Base-by-base conservation (phyloP, 345 rosid genomes). In the Citrus australasica region DNA sequence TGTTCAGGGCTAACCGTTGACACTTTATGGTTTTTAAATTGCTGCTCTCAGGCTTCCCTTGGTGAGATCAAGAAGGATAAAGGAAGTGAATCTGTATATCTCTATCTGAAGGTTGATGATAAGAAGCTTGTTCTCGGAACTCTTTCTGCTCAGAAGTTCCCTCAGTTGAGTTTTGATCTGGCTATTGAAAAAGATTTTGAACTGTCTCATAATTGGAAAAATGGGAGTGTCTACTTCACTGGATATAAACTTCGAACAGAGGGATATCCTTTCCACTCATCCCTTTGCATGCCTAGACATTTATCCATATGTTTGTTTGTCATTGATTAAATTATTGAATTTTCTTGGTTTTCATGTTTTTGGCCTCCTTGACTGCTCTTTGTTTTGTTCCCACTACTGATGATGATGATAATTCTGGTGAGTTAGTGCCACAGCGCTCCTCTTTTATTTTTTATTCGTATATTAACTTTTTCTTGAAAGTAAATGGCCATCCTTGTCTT, bases 181-280 rank as follows among this genome's bases (percentile, higher is more conserved):
- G 87, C 87, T 42, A 71, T 92, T 78, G 91, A 91, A 30, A 80
- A 64, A 69, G 67, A 71, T 35, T 91, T 90, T 80, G 88, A 81
- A 85, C 82, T 94, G 35, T 94, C 91, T 37, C 98, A 94, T 80
- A 86, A 71, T 58, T 84, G 90, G 93, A 90, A 86, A 80, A 78
- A 85, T 75, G 98, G 93, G 74, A 91, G 92, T 48, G 88, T 94
- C 56, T 88, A 74, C 84, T 88, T 94, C 79, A 32, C 85, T 22
- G 97, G 98, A 37, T 94, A 94, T 82, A 83, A 71, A 77, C 75
- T 86, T 37, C 83, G 56, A 42, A 25, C 79, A 24, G 55, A 32
- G 40, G 69, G 70, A 88, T 89, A 90, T 92, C 97, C 94, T 89
- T 90, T 84, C 67, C 1, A 2, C 48, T 32, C 24, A 48, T 51